Evolutionary conservation across 2,329 filamentous ascomycete species (phyloP), one percentile per base, ranked within the genome.

Genomic region (Alternaria novae-zelandiae): DNA sequence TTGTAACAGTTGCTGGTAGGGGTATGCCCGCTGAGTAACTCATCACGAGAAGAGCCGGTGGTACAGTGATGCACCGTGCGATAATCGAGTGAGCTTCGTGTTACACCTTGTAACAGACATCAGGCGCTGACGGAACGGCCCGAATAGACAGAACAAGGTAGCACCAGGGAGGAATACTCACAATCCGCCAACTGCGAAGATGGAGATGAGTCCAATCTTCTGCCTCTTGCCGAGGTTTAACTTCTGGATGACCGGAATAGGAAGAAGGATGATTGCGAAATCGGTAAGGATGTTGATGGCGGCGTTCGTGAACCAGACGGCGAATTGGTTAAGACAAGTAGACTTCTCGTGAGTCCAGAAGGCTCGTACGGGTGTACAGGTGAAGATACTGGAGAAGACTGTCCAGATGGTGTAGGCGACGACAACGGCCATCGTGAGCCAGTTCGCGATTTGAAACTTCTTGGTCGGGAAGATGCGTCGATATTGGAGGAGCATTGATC

Each of bases 141-240:
- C 26, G 32, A 41, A 30, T 13, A 10, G 60, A 56, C 57, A 50
- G 47, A 57, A 45, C 26, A 11, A 26, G 8, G 10, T 6, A 21
- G 20, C n/a, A 54, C n/a, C 11, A 20, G 10, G 21, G 36, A 47
- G 15, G 45, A 47, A 54, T 53, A 78, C 79, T 74, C 72, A 82
- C 81, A 82, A 80, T 26, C 75, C 74, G 26, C 80, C 81, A 11
- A 82, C 66, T 7, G 76, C 74, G 53, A 82, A 82, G 26, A 82
- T 76, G 6, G 70, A 72, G 7, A 73, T 70, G 5, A 82, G 66
- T 9, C 77, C 76, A 41, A 74, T 62, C 63, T 81, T 82, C 60
- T 82, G 78, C 23, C 70, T 66, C 15, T 63, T 65, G 10, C 76
- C 73, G 21, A 82, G 69, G 17, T 76, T 78, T 50, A 82, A 62